A percentile compares a stretch with the other conserved stretches of the same genome.
phyloP scores from a whole-genome alignment of 2,329 filamentous ascomycete species.

The Metarhizium robertsii region DNA sequence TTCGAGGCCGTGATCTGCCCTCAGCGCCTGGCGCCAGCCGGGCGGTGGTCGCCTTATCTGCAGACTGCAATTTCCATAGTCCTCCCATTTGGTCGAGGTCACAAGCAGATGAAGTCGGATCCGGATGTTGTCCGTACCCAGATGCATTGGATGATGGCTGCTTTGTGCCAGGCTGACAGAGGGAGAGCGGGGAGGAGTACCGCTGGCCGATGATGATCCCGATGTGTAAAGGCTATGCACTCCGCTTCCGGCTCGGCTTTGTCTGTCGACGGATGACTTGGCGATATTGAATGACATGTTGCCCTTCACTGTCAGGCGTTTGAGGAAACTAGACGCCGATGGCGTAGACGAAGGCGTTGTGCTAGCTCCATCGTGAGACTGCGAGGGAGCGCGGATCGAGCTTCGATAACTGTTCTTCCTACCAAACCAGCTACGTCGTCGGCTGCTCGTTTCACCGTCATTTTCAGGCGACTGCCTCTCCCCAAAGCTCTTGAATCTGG shows the following conservation, averaged over 20 bases:
- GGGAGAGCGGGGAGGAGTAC: constrained; percentile 43
- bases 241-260: constrained; percentile 38
- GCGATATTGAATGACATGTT: constrained; percentile 72
- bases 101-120: constrained; percentile 80
- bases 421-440: constrained; percentile 49
- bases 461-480: constrained; percentile 41
- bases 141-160: constrained; percentile 48
- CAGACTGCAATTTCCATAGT: constrained; percentile 76
- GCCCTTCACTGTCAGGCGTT: constrained; percentile 62
- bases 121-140: constrained; percentile 62
- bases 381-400: constrained; percentile 50
- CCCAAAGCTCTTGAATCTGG: constrained; percentile 62
- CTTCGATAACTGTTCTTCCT: constrained; percentile 57
- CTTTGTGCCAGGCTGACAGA: constrained; percentile 46
- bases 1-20: constrained; percentile 58
- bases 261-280: constrained; percentile 61
- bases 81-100: constrained; percentile 73
- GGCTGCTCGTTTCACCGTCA: constrained; percentile 36
- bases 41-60: constrained; percentile 70
- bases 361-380: constrained; percentile 66
- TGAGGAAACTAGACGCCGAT: constrained; percentile 73
- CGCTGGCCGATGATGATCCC: constrained; percentile 42
- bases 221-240: constrained; percentile 54
- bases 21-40: constrained; percentile 48
- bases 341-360: constrained; percentile 49